These are phyloP conservation scores for Styphnolobium japonicum DNA, from an alignment of 306 rosid species.

Conservation along the genomic window DNA sequence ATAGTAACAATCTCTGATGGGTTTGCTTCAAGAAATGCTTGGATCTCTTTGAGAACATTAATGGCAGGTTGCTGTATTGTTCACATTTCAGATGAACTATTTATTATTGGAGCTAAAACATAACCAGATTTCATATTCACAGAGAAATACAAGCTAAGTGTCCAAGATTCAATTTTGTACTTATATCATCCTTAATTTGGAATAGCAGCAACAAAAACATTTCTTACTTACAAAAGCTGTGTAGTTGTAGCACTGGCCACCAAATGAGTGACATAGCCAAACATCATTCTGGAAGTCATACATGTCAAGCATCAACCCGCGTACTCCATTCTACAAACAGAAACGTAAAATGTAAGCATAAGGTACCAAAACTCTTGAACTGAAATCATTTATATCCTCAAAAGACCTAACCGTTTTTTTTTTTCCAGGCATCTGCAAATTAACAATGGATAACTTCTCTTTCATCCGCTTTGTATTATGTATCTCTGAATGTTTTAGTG, in stretches of 20 bases:
- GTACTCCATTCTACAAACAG: slow-evolving; percentile 68
- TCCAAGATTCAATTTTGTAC: background rate
- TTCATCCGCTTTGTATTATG: background rate
- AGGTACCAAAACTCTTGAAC: slow-evolving; percentile 1
- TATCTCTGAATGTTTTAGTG: background rate
- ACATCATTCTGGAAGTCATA: slow-evolving; percentile 78
- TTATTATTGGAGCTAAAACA: background rate
- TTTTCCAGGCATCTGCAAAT: background rate
- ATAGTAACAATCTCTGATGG: slow-evolving; percentile 82
- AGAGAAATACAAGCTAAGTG: background rate
- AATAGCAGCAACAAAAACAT: background rate
- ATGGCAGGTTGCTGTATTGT: slow-evolving; percentile 80
- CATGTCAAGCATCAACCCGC: slow-evolving; percentile 94
- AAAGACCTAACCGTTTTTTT: background rate
- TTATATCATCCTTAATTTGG: background rate
- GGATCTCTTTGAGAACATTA: slow-evolving; percentile 69
- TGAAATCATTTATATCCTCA: background rate
- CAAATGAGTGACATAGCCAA: slow-evolving; percentile 86
- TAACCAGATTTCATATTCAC: slow-evolving; percentile 9
- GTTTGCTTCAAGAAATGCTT: slow-evolving; percentile 71
- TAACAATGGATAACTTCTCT: background rate
- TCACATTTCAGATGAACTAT: slow-evolving; percentile 11
- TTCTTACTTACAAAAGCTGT: slow-evolving; percentile 87
- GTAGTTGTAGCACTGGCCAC: slow-evolving; percentile 78
- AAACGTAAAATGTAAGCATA: slow-evolving; percentile 18